Percentiles rank a stretch among this genome's conserved stretches.
phyloP scores from a whole-genome alignment of 257 asterid species.

The Linderniella brevidens region DNA sequence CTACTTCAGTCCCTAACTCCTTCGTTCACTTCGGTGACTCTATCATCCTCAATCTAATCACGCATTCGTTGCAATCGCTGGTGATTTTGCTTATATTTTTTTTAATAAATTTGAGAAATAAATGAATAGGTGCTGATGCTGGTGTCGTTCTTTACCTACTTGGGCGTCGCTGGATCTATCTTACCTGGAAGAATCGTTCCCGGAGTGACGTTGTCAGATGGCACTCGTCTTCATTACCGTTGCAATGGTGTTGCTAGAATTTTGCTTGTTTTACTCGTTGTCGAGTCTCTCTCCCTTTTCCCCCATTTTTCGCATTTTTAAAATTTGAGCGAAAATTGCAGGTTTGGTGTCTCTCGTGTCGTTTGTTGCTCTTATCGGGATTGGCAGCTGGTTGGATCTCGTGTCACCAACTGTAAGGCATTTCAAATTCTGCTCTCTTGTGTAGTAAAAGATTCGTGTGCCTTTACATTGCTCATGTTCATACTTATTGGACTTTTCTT shows the following conservation, averaged over 20 bases:
- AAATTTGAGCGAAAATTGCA: constrained; percentile 8
- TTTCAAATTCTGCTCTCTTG: no score
- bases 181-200: constrained; percentile 63
- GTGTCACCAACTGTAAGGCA: constrained; percentile 61
- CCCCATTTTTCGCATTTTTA: no score
- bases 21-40: no score
- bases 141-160: constrained; percentile 37
- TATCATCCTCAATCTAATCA: no score
- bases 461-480: no score
- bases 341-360: constrained; percentile 44
- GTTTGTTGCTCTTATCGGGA: constrained; percentile 46
- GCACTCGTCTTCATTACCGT: constrained; percentile 62
- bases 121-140: constrained; percentile 50
- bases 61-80: no score
- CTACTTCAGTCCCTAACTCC: no score
- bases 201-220: constrained; percentile 60
- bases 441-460: neutral
- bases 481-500: neutral
- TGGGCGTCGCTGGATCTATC: constrained; percentile 68
- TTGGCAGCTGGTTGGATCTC: constrained; percentile 49
- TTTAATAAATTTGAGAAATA: no score
- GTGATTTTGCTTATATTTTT: neutral
- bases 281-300: neutral
- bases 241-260: constrained; percentile 44
- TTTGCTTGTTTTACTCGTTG: constrained; percentile 6